Evolutionary conservation across 805 yeast genomes (phyloP).

Genomic region (Babjeviella inositovora): DNA sequence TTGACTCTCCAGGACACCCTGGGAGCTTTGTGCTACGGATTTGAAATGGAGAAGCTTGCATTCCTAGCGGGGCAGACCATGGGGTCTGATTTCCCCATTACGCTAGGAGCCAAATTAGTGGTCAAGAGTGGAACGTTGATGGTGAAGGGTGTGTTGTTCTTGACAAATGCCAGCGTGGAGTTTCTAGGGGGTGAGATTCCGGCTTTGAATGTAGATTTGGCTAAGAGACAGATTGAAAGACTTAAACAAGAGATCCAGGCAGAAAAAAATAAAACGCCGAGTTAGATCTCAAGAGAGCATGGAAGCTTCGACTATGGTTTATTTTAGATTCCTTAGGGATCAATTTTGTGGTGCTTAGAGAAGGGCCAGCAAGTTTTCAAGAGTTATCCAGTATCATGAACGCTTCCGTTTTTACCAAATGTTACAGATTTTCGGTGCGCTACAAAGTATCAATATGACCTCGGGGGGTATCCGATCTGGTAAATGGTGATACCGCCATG

Average conservation of each 20-base stretch:
- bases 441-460: too few relatives aligned
- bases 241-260: slow-evolving; percentile 13
- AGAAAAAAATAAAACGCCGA: slow-evolving; percentile 3
- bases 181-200: slow-evolving; percentile 12
- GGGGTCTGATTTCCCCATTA: slow-evolving; percentile 16
- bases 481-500: too few relatives aligned
- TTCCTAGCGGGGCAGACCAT: slow-evolving; percentile 17
- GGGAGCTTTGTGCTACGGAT: slow-evolving; percentile 37
- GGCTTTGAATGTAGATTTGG: slow-evolving; percentile 8
- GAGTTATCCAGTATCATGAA: too few relatives aligned
- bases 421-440: too few relatives aligned
- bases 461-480: too few relatives aligned
- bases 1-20: slow-evolving; percentile 37
- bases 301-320: slow-evolving; percentile 1
- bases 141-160: slow-evolving; percentile 25
- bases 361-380: too few relatives aligned
- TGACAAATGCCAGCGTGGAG: slow-evolving; percentile 9
- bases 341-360: too few relatives aligned
- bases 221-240: slow-evolving; percentile 17
- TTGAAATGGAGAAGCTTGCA: slow-evolving; percentile 34
- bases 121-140: slow-evolving; percentile 29
- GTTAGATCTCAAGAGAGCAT: slow-evolving; percentile 7
- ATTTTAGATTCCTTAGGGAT: too few relatives aligned
- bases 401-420: too few relatives aligned
- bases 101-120: slow-evolving; percentile 42